A percentile compares a stretch with the other conserved stretches of the same genome.
phyloP scores from a whole-genome alignment of 257 asterid species.

The Solanum bulbocastanum region DNA sequence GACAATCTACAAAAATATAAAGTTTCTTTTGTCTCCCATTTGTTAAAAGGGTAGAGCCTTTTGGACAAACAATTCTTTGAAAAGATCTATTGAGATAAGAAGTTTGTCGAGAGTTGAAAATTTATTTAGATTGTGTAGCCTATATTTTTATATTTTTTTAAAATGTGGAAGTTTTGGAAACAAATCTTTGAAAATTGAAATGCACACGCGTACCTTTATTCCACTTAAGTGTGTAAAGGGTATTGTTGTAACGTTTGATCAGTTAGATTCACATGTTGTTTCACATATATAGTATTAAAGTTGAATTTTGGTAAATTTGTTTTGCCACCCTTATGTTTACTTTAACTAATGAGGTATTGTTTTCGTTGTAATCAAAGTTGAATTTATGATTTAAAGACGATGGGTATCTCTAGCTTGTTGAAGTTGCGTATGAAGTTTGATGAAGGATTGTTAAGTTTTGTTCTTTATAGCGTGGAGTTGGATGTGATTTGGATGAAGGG shows the following conservation, averaged over 20 bases:
- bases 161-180: background rate
- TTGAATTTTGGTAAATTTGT: background rate
- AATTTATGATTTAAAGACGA: no score
- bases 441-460: background rate
- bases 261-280: background rate
- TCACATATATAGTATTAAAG: background rate
- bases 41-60: background rate
- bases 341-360: background rate
- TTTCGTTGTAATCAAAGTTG: no score
- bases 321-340: background rate
- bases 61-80: background rate
- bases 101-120: background rate
- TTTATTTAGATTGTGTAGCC: background rate
- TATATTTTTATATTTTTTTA: background rate
- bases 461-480: background rate
- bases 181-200: background rate
- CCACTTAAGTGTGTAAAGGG: background rate
- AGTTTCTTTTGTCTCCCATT: background rate
- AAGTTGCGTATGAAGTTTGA: no score
- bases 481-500: background rate
- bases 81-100: background rate
- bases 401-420: fast-evolving
- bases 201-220: background rate
- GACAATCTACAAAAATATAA: background rate
- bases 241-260: background rate